Base-by-base conservation (phyloP, 345 rosid genomes). In the Ceriops zippeliana region DNA sequence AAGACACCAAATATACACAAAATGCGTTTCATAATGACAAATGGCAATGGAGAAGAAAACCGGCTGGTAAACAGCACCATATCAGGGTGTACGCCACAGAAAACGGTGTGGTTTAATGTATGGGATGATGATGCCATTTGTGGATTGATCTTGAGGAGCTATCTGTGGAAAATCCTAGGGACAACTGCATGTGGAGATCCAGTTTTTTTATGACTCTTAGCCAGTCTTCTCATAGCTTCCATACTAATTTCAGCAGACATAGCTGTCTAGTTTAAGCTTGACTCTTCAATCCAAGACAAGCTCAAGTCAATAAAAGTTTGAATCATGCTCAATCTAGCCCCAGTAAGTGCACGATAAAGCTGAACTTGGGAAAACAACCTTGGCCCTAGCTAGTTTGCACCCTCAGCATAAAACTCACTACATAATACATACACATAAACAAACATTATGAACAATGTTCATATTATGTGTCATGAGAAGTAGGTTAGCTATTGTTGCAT, bases 61-160 rank as follows among this genome's bases (percentile, higher is more conserved):
- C 61, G 78, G 74, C 96, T 96, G 85, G 91, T 90, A 81, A 92
- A 90, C 69, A 92, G 89, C 82, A 92, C 98, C 91, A 92, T 75
- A 75, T 92, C 85, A 16, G 97, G 93, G 93, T 90, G 91, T 88
- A 86, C 76, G 58, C n/a, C 53, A 70, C 5, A 1, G 37, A 70
- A 5, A 52, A 78, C 6, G 37, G 8, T 2, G 37, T 34, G 37
- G 9, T 34, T 34, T 34, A 7, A 7, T 34, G 37, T 7, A 34
- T 7, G 37, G 37, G 37, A 34, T 7, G 9, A 34, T 7, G 37
- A 34, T 34, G 9, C 38, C 37, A 34, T 34, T 34, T 34, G 37
- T 1, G 7, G 10, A 34, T 34, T 2, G 9, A 34, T 34, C 37
- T 7, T 34, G 9, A 34, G 37, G 37, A 34, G 37, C 37, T 34